These are phyloP conservation scores for Alnus glutinosa DNA, from an alignment of 306 rosid species.

Conservation along the genomic window DNA sequence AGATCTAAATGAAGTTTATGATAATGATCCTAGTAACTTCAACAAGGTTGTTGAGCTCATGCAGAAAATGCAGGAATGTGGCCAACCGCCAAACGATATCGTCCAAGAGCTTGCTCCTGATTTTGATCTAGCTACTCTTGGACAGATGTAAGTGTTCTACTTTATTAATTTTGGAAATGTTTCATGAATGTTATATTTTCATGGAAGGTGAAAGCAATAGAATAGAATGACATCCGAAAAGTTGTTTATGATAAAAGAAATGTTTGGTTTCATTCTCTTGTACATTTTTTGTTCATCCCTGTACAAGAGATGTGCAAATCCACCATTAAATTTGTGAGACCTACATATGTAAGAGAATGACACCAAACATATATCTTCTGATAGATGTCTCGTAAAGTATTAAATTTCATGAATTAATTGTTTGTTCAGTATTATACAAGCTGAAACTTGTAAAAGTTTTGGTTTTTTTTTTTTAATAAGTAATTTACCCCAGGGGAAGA, in stretches of 20 bases:
- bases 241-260: neutral
- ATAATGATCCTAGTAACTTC: conserved; percentile 72
- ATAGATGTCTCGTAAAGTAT: neutral
- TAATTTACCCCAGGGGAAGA: too few relatives aligned
- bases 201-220: neutral
- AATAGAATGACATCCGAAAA: neutral
- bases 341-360: too few relatives aligned
- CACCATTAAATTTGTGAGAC: too few relatives aligned
- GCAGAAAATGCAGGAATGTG: conserved; percentile 99
- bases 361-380: too few relatives aligned
- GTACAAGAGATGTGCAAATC: too few relatives aligned
- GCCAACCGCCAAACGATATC: conserved; percentile 90
- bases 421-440: neutral
- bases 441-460: neutral
- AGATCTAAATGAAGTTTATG: conserved; percentile 75
- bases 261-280: too few relatives aligned
- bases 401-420: neutral
- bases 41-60: conserved; percentile 80
- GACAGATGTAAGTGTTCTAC: conserved; percentile 72
- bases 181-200: neutral
- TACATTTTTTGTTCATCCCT: too few relatives aligned
- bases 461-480: too few relatives aligned
- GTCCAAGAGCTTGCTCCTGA: conserved; percentile 87
- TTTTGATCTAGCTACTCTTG: conserved; percentile 74
- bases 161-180: neutral